Evolutionary conservation across 768 basidiomycete genomes (phyloP), one percentile per base, ranked within the genome.

Genomic region (Hemileccinum rubropunctum): DNA sequence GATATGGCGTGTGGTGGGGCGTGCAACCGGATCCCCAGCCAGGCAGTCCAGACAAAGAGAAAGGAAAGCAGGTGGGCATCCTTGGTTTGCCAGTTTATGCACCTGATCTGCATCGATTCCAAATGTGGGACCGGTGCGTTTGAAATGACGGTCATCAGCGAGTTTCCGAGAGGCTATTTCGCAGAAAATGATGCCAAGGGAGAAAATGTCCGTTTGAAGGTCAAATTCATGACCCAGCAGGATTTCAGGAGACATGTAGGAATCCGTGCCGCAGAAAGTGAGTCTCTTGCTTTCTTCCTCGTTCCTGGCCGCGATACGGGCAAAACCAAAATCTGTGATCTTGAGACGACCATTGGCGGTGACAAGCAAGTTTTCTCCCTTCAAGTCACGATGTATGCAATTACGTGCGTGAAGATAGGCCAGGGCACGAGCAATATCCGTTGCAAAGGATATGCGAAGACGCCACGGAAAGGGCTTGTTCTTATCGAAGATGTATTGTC

Each of bases 261-360:
- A 88, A 60, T 91, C 88, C 3, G 88, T 91, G n/a, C 88, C 89
- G 53, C 86, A 89, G 68, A 91, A 91, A 0, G 90, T 92, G 38
- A 92, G 78, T 4, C 89, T 80, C 62, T 87, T 89, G 46, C 76
- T 80, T 71, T 98, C 95, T 56, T 95, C 94, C 50, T 84, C 90
- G 60, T 91, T 95, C 36, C 88, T 80, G 0, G 93, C 93, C 0
- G 92, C 92, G 60, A 98, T 97, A 32, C 95, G 81, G 4, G 94
- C 93, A 59, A 98, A 95, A 1, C 95, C 95, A 69, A 99, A 99
- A 64, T 99, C 95, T n/a, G 95, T 97, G 59, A 98, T 86, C 74
- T 98, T 99, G 62, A 98, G 78, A 38, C 95, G 83, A 18, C 92
- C 91, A 61, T 99, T 99, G 33, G 86, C 73, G 0, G 95, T 98